Evolutionary conservation across 2,329 filamentous ascomycete species (phyloP).

Genomic region (Exophiala dermatitidis): DNA sequence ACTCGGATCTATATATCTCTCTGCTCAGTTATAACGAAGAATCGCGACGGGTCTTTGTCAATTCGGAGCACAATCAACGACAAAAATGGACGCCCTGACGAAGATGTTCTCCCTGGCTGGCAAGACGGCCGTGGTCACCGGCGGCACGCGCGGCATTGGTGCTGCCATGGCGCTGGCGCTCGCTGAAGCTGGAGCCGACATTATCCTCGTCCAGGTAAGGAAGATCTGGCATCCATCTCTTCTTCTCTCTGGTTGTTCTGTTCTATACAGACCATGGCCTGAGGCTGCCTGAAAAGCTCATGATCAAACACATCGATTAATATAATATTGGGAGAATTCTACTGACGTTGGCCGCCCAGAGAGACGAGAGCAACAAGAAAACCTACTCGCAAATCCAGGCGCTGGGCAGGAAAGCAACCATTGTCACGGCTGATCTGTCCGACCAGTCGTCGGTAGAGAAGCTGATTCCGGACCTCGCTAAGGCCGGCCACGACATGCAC

Average conservation of each 20-base stretch:
- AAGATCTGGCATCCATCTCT: background rate
- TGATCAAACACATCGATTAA: background rate
- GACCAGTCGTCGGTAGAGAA: slow-evolving; percentile 36
- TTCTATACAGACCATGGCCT: no score
- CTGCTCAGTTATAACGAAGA: background rate
- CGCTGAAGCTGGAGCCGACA: slow-evolving; percentile 43
- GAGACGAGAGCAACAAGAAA: slow-evolving; percentile 45
- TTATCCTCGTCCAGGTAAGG: slow-evolving; percentile 35
- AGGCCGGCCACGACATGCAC: slow-evolving; percentile 53
- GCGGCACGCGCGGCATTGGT: slow-evolving; percentile 44
- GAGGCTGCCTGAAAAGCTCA: no score
- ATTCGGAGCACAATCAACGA: background rate
- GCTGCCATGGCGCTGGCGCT: slow-evolving; percentile 42
- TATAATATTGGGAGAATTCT: background rate
- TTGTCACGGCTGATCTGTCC: slow-evolving; percentile 40
- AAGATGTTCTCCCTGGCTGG: slow-evolving; percentile 1
- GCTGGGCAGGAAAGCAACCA: slow-evolving; percentile 37
- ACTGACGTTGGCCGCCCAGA: slow-evolving; percentile 32
- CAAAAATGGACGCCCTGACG: background rate
- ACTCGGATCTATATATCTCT: no score
- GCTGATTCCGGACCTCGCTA: slow-evolving; percentile 36
- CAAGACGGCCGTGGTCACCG: slow-evolving; percentile 5
- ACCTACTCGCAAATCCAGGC: slow-evolving; percentile 36
- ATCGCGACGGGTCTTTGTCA: background rate
- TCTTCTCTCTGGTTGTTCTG: no score